Evolutionary conservation across 495 filamentous ascomycete genomes (phyloP).

Genomic region (Penicillium lividum): DNA sequence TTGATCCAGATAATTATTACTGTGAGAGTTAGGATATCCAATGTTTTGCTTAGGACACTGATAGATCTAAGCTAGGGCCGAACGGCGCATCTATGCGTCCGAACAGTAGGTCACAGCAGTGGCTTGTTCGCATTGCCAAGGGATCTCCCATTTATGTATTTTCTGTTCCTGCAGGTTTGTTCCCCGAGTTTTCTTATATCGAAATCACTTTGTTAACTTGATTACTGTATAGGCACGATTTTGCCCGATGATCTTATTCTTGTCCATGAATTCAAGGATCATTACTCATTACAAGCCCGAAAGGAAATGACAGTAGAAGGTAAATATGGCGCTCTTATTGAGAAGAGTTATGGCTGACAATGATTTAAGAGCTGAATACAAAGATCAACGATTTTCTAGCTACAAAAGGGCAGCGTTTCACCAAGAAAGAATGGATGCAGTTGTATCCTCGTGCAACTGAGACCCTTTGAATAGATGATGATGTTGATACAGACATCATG

Average conservation of each 20-base stretch:
- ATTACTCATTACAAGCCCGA: conserved; percentile 7
- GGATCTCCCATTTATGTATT: neutral
- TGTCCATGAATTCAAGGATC: conserved; percentile 4
- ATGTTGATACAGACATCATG: too few relatives aligned
- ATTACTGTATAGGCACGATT: neutral
- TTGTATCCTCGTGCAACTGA: conserved; percentile 3
- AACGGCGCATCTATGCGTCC: conserved; percentile 7
- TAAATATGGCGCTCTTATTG: neutral
- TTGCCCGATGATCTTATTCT: conserved; percentile 2
- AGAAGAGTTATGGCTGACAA: neutral
- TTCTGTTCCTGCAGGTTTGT: conserved; percentile 2
- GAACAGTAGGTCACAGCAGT: neutral
- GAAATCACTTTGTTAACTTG: neutral
- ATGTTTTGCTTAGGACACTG: neutral
- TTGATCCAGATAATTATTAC: neutral
- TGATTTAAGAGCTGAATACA: neutral
- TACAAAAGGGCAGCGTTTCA: neutral
- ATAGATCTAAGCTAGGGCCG: neutral
- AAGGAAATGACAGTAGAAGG: conserved; percentile 3
- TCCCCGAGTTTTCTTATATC: neutral
- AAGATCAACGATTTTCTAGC: conserved; percentile 1
- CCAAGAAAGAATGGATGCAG: neutral
- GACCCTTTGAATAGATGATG: neutral
- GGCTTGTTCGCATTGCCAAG: neutral
- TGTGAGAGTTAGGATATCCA: neutral